phyloP scores from a whole-genome alignment of 371 early-diverging fungal species.

The Amoeboaphelidium protococcarum region DNA sequence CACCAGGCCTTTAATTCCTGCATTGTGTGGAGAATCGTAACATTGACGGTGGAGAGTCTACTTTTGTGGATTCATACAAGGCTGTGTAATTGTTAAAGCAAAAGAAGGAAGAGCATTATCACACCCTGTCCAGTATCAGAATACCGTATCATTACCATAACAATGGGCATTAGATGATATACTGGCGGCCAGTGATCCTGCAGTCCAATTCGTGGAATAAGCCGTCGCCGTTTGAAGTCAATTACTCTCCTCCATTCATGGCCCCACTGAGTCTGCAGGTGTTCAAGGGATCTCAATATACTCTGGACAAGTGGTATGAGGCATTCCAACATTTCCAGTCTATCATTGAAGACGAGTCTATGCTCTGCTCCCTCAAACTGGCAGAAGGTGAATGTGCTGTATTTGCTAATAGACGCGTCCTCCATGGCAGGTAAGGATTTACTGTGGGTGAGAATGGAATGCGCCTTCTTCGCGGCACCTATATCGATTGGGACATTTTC shows the following conservation, averaged over 20 bases:
- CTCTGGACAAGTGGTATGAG: slow-evolving; percentile 29
- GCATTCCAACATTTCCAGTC: slow-evolving; percentile 37
- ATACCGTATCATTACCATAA: slow-evolving; percentile 59
- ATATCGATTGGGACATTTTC: slow-evolving; percentile 46
- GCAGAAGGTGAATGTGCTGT: slow-evolving; percentile 42
- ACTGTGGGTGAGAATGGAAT: slow-evolving; percentile 38
- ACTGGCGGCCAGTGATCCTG: slow-evolving; percentile 39
- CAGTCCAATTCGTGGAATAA: slow-evolving; percentile 11
- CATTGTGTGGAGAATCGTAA: slow-evolving; percentile 49
- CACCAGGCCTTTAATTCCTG: slow-evolving; percentile 59
- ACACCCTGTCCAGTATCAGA: slow-evolving; percentile 24
- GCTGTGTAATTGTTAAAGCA: slow-evolving; percentile 29
- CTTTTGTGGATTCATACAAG: slow-evolving; percentile 47
- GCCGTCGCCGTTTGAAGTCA: slow-evolving; percentile 21
- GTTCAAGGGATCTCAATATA: too few species aligned
- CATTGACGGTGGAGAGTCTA: slow-evolving; percentile 45
- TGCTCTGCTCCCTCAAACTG: slow-evolving; percentile 32
- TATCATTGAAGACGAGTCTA: slow-evolving; percentile 23
- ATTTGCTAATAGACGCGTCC: slow-evolving; percentile 52
- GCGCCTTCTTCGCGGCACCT: slow-evolving; percentile 50
- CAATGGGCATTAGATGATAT: slow-evolving; percentile 39
- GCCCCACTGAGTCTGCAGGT: slow-evolving; percentile 33
- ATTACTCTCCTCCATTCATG: slow-evolving; percentile 72
- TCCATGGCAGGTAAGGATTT: slow-evolving; percentile 56
- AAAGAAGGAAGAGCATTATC: slow-evolving; percentile 27